Evolutionary conservation across 495 filamentous ascomycete species (phyloP).

Genomic region (Podospora australis): DNA sequence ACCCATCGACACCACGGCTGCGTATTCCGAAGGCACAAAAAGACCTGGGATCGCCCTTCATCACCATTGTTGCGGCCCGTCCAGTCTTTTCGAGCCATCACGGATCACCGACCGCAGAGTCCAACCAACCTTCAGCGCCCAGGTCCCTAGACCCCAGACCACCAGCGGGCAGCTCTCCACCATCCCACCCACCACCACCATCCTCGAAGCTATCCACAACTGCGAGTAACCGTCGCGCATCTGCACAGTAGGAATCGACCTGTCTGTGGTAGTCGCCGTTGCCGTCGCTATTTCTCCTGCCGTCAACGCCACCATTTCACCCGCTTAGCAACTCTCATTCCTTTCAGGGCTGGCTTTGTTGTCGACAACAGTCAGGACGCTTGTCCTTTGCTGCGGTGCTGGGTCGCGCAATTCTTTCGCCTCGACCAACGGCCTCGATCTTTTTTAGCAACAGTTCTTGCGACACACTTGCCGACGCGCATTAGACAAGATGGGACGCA

Average conservation of each 20-base stretch:
- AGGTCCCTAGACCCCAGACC: neutral
- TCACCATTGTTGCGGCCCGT: slow-evolving; percentile 16
- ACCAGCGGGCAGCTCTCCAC: no score
- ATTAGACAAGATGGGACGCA: slow-evolving; percentile 50
- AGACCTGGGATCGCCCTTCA: slow-evolving; percentile 19
- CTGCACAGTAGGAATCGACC: neutral
- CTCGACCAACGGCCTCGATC: neutral
- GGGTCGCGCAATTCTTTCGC: slow-evolving; percentile 3
- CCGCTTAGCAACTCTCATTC: slow-evolving; percentile 1
- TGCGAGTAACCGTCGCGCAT: neutral
- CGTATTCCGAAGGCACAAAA: slow-evolving; percentile 23
- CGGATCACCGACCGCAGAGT: slow-evolving; percentile 4
- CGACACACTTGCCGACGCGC: slow-evolving; percentile 1
- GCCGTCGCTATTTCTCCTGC: neutral
- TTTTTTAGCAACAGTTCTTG: neutral
- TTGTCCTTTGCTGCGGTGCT: neutral
- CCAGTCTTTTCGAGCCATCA: slow-evolving; percentile 7
- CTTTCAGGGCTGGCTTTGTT: slow-evolving; percentile 7
- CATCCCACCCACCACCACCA: neutral
- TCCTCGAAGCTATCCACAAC: neutral
- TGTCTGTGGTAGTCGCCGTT: no score
- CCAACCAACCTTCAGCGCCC: no score
- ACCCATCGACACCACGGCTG: slow-evolving; percentile 15
- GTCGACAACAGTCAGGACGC: neutral
- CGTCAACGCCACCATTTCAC: neutral